Conservation (phyloP, 169 alveolate genomes). For the Perkinsus olseni region DNA sequence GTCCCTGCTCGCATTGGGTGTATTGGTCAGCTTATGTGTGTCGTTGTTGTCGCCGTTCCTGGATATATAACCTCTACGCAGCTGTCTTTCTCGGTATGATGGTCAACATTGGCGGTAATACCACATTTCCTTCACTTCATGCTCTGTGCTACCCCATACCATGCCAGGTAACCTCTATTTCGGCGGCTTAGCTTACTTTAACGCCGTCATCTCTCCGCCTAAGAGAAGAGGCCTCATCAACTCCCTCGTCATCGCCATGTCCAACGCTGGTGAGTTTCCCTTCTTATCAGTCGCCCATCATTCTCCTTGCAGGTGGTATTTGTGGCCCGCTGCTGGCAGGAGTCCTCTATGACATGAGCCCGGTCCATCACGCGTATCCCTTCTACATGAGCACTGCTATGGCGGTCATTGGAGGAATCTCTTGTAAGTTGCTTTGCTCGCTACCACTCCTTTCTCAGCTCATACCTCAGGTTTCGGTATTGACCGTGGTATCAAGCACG, state of each 20-base stretch:
- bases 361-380: not conserved
- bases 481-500: not conserved
- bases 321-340: not conserved
- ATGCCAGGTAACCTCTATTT: not conserved
- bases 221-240: not conserved
- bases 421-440: not conserved
- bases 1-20: not conserved
- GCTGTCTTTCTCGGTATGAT: not conserved
- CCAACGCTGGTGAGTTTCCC: not conserved
- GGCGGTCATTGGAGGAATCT: not conserved
- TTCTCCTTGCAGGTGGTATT: not conserved
- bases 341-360: not conserved
- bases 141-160: too few species aligned
- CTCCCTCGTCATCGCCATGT: not conserved
- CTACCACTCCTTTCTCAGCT: not conserved
- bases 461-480: not conserved
- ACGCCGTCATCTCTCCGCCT: not conserved
- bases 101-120: not conserved
- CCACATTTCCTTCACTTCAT: not conserved
- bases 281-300: not conserved
- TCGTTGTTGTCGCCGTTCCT: not conserved
- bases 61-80: not conserved
- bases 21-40: not conserved
- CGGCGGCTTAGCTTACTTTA: not conserved
- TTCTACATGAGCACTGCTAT: not conserved